Evolutionary conservation across 352 stramenopile species (phyloP).

Genomic region (Blastocystis hominis): DNA sequence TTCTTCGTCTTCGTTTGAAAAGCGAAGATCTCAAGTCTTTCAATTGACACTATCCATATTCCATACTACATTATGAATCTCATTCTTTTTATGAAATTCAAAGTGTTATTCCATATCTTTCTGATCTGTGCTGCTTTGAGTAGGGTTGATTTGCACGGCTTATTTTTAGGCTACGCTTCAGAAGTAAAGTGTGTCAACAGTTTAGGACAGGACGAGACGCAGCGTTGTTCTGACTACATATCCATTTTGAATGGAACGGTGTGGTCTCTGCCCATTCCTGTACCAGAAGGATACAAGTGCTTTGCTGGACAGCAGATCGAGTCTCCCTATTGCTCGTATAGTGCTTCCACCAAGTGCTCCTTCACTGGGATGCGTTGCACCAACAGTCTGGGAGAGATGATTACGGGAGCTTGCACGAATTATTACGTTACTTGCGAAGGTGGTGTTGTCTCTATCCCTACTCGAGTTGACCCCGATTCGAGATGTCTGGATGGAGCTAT

Average conservation of each 20-base stretch:
- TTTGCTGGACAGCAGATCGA: slow-evolving; percentile 44
- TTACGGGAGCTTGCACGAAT: slow-evolving; percentile 13
- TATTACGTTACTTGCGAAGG: slow-evolving; percentile 16
- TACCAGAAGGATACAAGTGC: slow-evolving; percentile 38
- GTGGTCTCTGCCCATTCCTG: slow-evolving; percentile 7
- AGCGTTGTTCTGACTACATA: slow-evolving; percentile 55
- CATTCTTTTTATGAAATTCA: neutral
- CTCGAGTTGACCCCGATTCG: neutral
- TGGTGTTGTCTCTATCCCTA: neutral
- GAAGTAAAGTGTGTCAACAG: slow-evolving; percentile 42
- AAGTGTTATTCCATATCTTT: neutral
- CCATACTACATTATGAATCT: neutral
- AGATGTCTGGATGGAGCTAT: slow-evolving; percentile 30
- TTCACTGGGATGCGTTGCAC: slow-evolving; percentile 6
- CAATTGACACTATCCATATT: neutral
- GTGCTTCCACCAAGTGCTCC: slow-evolving; percentile 1
- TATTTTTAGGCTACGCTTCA: neutral
- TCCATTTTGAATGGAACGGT: neutral
- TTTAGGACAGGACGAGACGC: slow-evolving; percentile 32
- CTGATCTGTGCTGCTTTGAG: neutral
- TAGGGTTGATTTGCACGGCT: neutral
- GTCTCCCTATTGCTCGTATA: slow-evolving; percentile 12
- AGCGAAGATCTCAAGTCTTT: slow-evolving; percentile 19
- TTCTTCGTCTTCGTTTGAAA: slow-evolving; percentile 39
- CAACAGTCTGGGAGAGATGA: slow-evolving; percentile 49